phyloP scores from a whole-genome alignment of 257 asterid species.

The Parsonsia alboflavescens region DNA sequence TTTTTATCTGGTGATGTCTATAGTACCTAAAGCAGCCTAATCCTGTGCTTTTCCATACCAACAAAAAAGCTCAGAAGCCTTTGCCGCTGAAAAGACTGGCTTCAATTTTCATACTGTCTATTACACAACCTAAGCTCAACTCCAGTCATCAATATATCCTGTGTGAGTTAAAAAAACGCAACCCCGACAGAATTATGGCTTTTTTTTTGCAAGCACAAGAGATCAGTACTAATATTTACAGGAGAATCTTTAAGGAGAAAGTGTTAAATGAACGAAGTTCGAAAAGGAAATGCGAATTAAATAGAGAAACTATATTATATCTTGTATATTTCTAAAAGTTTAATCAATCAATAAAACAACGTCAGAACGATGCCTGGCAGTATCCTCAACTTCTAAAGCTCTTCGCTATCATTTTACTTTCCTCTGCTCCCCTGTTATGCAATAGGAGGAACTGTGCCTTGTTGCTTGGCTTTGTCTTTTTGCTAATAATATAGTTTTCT shows the following conservation, averaged over 20 bases:
- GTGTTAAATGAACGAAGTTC: no score
- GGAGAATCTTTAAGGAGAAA: not conserved
- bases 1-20: not conserved
- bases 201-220: not conserved
- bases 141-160: not conserved
- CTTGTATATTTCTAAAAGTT: not conserved
- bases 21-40: not conserved
- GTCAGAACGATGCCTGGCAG: no score
- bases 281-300: not conserved
- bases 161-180: not conserved
- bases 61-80: not conserved
- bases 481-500: not conserved
- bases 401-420: no score
- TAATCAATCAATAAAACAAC: not conserved
- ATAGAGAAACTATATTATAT: not conserved
- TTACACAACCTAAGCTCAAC: not conserved
- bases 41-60: not conserved
- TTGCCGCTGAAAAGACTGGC: no score
- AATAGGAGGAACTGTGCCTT: not conserved
- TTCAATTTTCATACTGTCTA: not conserved
- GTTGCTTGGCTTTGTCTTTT: not conserved
- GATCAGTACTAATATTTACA: not conserved
- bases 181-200: not conserved
- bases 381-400: no score
- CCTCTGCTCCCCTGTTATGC: no score